Base-by-base conservation (phyloP, 2,329 filamentous ascomycete species). In the Verticillium klebahnii region DNA sequence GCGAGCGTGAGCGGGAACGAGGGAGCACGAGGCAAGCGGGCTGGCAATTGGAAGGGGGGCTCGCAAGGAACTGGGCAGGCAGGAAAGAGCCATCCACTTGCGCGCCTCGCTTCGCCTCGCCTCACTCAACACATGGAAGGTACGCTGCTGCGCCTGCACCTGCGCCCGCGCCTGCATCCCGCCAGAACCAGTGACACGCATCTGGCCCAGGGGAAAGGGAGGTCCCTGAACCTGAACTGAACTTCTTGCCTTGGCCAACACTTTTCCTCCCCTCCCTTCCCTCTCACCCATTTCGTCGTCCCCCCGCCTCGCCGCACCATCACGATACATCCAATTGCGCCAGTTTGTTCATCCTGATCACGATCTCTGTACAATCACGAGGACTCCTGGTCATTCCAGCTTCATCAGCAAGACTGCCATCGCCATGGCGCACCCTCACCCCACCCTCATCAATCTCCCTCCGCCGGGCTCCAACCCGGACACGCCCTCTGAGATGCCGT, bases 401-500 rank as follows among this genome's bases (percentile, higher is more conserved):
- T 50, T 50, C 45, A 25, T 50, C 45, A 50, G 45, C 45, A 7
- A 12, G 9, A 60, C 59, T 61, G 60, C 60, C 56, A 50, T 61
- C 63, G 64, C 60, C 61, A 78, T 78, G 77, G 72, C 76, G 69
- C 76, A 78, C 66, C 70, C 67, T 73, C 73, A 59, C 76, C 89
- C 89, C 25, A 93, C 89, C 63, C 78, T 94, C 65, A 93, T 94
- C 81, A 92, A 93, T 73, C 84, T 96, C 63, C 92, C 92, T 55
- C 91, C 91, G 64, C 89, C 91, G 62, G 87, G 89, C 23, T 93
- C 92, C 39, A 90, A 92, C 65, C 89, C 91, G 60, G 90, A 92
- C 66, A 97, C 93, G 25, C 93, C 93, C 36, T 93, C 90, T 60
- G 93, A 97, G 70, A 89, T 91, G 78, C 93, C 93, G 91, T 96